Base-by-base conservation (phyloP, 2,329 filamentous ascomycete species). In the Amylocarpus encephaloides region DNA sequence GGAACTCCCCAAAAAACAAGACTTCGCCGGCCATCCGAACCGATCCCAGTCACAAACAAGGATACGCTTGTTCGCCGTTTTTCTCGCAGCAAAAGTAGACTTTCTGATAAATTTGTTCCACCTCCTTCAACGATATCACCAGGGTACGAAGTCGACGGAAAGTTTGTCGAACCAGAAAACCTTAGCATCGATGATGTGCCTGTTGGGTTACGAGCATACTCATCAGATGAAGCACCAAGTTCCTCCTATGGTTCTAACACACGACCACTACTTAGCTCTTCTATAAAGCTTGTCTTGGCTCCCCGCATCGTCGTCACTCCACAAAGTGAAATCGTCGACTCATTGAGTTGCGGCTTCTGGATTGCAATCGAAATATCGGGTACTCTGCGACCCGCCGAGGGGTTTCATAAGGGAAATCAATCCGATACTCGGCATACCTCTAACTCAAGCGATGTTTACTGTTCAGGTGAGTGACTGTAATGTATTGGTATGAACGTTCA, bases 331-430 rank as follows among this genome's bases (percentile, higher is more conserved):
- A 59, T 51, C 51, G 52, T 70, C 9, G 60, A 64, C 45, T 61
- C 57, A 43, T 59, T 59, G 35, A 54, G 49, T 22, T 62, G 61
- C 12, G 60, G 58, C 18, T 56, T 69, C 6, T 68, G 67, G 63
- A 59, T 66, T 5, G 66, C 67, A n/a, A 57, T 70, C 43, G 63
- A 67, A 44, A 52, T 71, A 33, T 61, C 59, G 16, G 67, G 65
- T 13, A 43, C 52, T 34, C 54, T 66, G 38, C 52, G 55, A 34
- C 51, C 36, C 26, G 55, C 59, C 34, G 56, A 60, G 52, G 53
- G 52, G 11, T 19, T 47, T 22, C 43, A 38, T 19, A 32, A 53
- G n/a, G 19, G 46, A 16, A 34, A 38, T 50, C n/a, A 49, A 13
- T 22, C 11, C 5, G 15, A 45, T 36, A 29, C 34, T 29, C 38